Evolutionary conservation across 2,329 filamentous ascomycete genomes (phyloP).

Genomic region (Thielaviopsis musarum): DNA sequence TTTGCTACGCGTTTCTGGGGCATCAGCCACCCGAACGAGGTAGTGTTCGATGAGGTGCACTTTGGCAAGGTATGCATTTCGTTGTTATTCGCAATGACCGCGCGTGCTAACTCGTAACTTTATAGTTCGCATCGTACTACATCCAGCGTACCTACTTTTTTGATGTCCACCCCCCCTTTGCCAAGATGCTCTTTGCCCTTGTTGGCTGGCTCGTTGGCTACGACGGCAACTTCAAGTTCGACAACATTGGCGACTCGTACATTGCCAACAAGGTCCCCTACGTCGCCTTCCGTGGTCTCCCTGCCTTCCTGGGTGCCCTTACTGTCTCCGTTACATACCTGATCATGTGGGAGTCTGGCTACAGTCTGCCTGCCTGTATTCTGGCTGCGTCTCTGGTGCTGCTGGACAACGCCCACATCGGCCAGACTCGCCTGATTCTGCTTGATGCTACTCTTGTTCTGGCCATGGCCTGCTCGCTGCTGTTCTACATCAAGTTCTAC

Average conservation of each 20-base stretch:
- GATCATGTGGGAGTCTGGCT: slow-evolving; percentile 99
- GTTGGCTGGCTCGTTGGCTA: slow-evolving; percentile 97
- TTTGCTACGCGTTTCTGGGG: slow-evolving; percentile 93
- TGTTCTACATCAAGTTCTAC: slow-evolving; percentile 95
- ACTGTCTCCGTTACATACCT: slow-evolving; percentile 89
- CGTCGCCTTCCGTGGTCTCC: slow-evolving; percentile 85
- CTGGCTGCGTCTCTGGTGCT: slow-evolving; percentile 74
- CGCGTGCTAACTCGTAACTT: neutral
- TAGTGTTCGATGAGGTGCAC: slow-evolving; percentile 98
- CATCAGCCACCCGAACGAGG: slow-evolving; percentile 86
- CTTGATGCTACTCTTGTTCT: slow-evolving; percentile 88
- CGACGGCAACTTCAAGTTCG: slow-evolving; percentile 92
- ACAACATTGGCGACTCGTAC: slow-evolving; percentile 98
- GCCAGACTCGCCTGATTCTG: slow-evolving; percentile 86
- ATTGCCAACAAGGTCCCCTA: slow-evolving; percentile 94
- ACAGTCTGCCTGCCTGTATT: slow-evolving; percentile 83
- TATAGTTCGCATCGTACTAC: slow-evolving; percentile 63
- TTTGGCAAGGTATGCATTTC: slow-evolving; percentile 73
- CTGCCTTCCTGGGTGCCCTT: slow-evolving; percentile 76
- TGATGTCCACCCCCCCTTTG: slow-evolving; percentile 96
- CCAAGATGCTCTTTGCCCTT: slow-evolving; percentile 91
- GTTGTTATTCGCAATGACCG: neutral
- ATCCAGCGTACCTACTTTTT: slow-evolving; percentile 98
- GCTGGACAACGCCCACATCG: slow-evolving; percentile 95
- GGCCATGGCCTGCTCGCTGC: slow-evolving; percentile 86